These are phyloP conservation scores for Rhizopus sp. DNA, from an alignment of 371 early-diverging fungal genomes.

Conservation along the genomic window DNA sequence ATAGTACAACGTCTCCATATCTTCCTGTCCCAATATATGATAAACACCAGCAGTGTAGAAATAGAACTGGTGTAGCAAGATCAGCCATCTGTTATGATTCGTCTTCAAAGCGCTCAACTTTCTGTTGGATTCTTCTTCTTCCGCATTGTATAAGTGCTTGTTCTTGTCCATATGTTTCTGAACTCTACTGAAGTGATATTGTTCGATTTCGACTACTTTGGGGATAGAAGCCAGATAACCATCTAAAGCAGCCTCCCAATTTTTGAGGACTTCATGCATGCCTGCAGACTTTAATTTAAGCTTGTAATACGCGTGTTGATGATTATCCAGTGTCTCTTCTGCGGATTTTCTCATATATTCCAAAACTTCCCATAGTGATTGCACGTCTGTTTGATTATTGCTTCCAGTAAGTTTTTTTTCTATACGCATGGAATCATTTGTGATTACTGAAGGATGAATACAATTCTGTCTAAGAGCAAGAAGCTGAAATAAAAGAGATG, in stretches of 20 bases:
- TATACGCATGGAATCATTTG: conserved; percentile 3
- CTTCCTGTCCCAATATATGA: conserved; percentile 39
- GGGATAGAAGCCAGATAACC: conserved; percentile 19
- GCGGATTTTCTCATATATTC: conserved; percentile 6
- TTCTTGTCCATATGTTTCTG: background rate
- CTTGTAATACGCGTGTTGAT: conserved; percentile 8
- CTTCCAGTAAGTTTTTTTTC: background rate
- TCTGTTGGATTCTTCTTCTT: conserved; percentile 12
- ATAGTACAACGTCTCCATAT: conserved; percentile 46
- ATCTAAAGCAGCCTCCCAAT: conserved; percentile 16
- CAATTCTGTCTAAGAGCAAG: conserved; percentile 37
- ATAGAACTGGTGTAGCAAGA: conserved; percentile 58
- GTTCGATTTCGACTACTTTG: conserved; percentile 5
- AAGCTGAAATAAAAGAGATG: conserved; percentile 15
- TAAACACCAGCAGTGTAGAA: conserved; percentile 64
- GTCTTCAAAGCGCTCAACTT: conserved; percentile 3
- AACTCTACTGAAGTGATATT: conserved; percentile 1
- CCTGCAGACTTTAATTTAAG: conserved; percentile 25
- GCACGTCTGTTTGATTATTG: background rate
- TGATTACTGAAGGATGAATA: conserved; percentile 40
- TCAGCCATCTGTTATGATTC: conserved; percentile 32
- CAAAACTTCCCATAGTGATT: conserved; percentile 10
- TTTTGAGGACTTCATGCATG: conserved; percentile 33
- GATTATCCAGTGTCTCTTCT: conserved; percentile 9
- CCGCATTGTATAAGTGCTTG: background rate